phyloP scores from a whole-genome alignment of 345 rosid species.

The Clausena lansium region DNA sequence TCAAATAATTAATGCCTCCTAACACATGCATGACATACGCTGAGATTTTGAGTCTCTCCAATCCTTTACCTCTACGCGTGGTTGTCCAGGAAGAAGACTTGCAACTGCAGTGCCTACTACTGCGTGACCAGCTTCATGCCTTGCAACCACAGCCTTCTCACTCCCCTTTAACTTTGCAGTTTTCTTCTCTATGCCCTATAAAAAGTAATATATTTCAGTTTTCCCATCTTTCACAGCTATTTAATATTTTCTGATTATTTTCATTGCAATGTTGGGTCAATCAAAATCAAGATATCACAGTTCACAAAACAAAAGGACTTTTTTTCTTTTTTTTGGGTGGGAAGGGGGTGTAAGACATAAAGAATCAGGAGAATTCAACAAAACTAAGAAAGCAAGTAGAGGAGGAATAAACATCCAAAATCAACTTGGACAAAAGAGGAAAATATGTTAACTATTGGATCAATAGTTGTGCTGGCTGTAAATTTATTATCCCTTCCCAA shows the following conservation, averaged over 20 bases:
- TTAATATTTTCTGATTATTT: not conserved
- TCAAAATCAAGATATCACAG: not conserved
- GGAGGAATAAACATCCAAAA: not conserved
- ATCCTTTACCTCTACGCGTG: slow-evolving; percentile 76
- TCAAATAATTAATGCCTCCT: not conserved
- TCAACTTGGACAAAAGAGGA: not conserved
- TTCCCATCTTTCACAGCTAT: not conserved
- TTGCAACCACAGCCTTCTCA: slow-evolving; percentile 95
- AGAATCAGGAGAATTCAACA: not conserved
- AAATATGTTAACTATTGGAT: not conserved
- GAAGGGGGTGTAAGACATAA: not conserved
- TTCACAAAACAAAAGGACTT: not conserved
- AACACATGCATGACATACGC: not conserved
- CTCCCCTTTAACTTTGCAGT: slow-evolving; percentile 77
- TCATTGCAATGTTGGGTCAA: not conserved
- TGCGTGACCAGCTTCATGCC: slow-evolving; percentile 98
- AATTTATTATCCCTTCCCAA: not conserved
- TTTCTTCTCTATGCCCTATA: slow-evolving; percentile 96
- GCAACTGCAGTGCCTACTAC: slow-evolving; percentile 98
- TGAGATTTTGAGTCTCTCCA: not conserved
- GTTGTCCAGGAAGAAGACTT: slow-evolving; percentile 81
- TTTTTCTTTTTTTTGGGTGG: not conserved
- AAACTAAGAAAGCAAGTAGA: not conserved
- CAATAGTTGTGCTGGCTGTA: not conserved
- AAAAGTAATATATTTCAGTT: slow-evolving; percentile 8